Conservation (phyloP, 257 asterid species). For the Capsicum pubescens region DNA sequence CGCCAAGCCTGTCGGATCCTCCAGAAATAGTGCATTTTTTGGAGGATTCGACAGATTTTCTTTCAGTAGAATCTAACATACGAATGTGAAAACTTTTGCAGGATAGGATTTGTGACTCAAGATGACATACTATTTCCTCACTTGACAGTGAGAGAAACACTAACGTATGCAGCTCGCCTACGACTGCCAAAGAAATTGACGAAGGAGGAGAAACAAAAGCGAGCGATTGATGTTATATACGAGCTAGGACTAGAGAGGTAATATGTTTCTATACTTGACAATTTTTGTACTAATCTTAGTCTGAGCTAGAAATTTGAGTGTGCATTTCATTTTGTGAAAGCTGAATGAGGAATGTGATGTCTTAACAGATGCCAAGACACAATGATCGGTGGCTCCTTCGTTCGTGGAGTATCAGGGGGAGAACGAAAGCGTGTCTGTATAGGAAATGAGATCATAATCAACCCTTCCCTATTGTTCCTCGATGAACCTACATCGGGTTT, state of each 20-base stretch:
- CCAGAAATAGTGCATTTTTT: neutral
- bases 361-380: constrained; percentile 87
- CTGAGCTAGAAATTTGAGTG: neutral
- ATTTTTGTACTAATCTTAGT: neutral
- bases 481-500: constrained; percentile 98
- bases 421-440: constrained; percentile 94
- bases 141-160: constrained; percentile 88
- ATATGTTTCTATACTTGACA: neutral
- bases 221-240: constrained; percentile 78
- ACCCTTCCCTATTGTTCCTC: constrained; percentile 85
- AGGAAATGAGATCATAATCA: constrained; percentile 88
- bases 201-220: constrained; percentile 68
- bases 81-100: constrained; percentile 41
- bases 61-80: neutral
- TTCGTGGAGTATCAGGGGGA: constrained; percentile 98
- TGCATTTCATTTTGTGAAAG: neutral
- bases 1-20: neutral
- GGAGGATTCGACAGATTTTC: neutral
- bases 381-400: constrained; percentile 96
- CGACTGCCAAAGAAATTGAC: constrained; percentile 73
- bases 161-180: constrained; percentile 80
- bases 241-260: constrained; percentile 93
- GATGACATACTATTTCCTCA: constrained; percentile 96
- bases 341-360: neutral
- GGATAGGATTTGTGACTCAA: constrained; percentile 99